Evolutionary conservation across 2,329 filamentous ascomycete genomes (phyloP), one percentile per base, ranked within the genome.

Genomic region (Trichoderma citrinoviride): DNA sequence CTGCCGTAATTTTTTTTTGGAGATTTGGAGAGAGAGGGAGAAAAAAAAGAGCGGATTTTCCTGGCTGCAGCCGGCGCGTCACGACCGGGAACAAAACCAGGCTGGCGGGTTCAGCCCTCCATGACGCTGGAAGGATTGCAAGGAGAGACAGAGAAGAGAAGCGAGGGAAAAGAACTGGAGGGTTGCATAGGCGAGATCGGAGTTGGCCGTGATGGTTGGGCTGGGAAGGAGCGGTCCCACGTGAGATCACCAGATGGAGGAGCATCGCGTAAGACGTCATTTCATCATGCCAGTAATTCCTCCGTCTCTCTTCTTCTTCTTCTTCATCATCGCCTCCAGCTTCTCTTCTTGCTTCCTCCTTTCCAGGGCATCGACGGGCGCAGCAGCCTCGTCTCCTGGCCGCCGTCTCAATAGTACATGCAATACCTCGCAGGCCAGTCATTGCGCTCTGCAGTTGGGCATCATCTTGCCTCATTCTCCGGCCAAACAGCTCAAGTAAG

Each of bases 1-100:
- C 37, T 53, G 58, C 49, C 49, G 40, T 62, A 37, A 37, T 62
- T 53, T 61, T 25, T 33, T 33, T 46, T 46, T 57, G 54, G 54
- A 33, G 54, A 47, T 21, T 43, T n/a, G n/a, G 23, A 7, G 2
- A 29, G 10, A 7, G 8, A 7, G 8, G 5, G 33, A 14, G 5
- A 37, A 37, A 14, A 37, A 37, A 37, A 37, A 37, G 33, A 14
- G 14, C 14, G 33, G 33, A 37, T 14, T 37, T 37, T 14, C 33
- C 33, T 14, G n/a, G n/a, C n/a, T n/a, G n/a, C n/a, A n/a, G n/a
- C n/a, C 33, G 33, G 33, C 33, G 33, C 14, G 33, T 37, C 33
- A 37, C 33, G 12, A 5, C 33, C 33, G 33, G 33, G 33, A 37
- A 14, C 33, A 12, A 37, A 44, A 33, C 49, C 19, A 43, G 41